Conservation (phyloP, 2,329 filamentous ascomycete species). For the Fusarium beomiforme region DNA sequence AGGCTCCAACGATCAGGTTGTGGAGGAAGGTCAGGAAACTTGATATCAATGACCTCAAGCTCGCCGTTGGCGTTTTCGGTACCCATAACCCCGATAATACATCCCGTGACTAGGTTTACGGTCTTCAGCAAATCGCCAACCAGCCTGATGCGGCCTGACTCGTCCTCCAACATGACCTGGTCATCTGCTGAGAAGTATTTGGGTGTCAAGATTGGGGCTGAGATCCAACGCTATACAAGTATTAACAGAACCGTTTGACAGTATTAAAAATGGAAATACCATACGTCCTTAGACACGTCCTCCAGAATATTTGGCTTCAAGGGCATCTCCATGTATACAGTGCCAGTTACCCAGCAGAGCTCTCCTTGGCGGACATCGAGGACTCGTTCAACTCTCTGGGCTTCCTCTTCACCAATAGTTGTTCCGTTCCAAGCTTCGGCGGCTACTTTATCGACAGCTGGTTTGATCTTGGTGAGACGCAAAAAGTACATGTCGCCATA, state of each 20-base stretch:
- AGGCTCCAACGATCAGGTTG: slow-evolving; percentile 85
- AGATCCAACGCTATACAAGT: slow-evolving; percentile 79
- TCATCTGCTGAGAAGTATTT: slow-evolving; percentile 78
- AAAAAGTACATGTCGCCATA: slow-evolving; percentile 98
- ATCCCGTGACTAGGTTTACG: slow-evolving; percentile 86
- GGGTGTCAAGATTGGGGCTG: slow-evolving; percentile 78
- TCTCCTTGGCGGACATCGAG: slow-evolving; percentile 95
- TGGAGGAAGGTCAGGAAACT: slow-evolving; percentile 84
- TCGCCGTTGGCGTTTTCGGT: slow-evolving; percentile 93
- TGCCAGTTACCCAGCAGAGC: slow-evolving; percentile 94
- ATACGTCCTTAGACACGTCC: slow-evolving; percentile 90
- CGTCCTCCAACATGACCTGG: slow-evolving; percentile 91
- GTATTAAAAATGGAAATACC: slow-evolving; percentile 33
- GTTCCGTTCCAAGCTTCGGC: slow-evolving; percentile 80
- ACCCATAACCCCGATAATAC: slow-evolving; percentile 92
- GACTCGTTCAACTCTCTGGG: slow-evolving; percentile 83
- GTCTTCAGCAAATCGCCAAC: slow-evolving; percentile 75
- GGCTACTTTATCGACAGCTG: slow-evolving; percentile 79
- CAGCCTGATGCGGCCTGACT: slow-evolving; percentile 87
- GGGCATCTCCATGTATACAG: slow-evolving; percentile 96
- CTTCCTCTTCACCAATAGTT: slow-evolving; percentile 79
- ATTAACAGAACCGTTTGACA: slow-evolving; percentile 6
- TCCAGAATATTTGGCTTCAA: slow-evolving; percentile 96
- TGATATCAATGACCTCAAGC: slow-evolving; percentile 90
- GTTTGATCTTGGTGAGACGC: slow-evolving; percentile 87